Conservation (phyloP, 768 basidiomycete species). For the Rhodosporidiobolus sp. region DNA sequence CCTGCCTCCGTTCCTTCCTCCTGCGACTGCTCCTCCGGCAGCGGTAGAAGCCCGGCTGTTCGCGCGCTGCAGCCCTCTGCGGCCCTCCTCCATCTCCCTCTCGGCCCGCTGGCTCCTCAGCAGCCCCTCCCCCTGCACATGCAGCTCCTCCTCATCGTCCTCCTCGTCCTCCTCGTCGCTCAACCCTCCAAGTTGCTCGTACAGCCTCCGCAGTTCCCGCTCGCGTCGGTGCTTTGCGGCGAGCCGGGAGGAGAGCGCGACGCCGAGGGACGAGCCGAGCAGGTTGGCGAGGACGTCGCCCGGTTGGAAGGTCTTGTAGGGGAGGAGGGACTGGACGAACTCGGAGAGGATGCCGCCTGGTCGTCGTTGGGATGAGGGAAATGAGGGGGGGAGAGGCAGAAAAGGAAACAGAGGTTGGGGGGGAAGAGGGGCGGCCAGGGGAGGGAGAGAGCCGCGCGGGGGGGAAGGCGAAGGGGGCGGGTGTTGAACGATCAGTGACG, state of each 20-base stretch:
- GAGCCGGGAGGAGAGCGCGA: slow-evolving; percentile 2
- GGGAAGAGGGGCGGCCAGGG: too few species aligned
- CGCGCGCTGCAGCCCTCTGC: neutral
- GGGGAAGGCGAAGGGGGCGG: too few species aligned
- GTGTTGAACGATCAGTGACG: too few species aligned
- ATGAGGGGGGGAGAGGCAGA: too few species aligned
- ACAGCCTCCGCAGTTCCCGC: slow-evolving; percentile 69
- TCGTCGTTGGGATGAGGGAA: too few species aligned
- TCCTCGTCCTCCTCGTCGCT: slow-evolving; percentile 67
- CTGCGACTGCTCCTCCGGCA: neutral
- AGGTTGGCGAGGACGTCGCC: slow-evolving; percentile 42
- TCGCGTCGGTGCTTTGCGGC: slow-evolving; percentile 1
- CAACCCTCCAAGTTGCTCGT: slow-evolving; percentile 82
- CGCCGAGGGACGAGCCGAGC: slow-evolving; percentile 27
- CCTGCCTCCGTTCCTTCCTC: neutral
- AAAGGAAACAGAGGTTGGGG: too few species aligned
- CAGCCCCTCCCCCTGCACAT: neutral
- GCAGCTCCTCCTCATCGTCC: slow-evolving; percentile 54
- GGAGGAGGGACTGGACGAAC: slow-evolving; percentile 40
- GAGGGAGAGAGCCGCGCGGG: too few species aligned
- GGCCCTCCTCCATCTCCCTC: slow-evolving; percentile 11
- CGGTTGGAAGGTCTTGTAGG: slow-evolving; percentile 43
- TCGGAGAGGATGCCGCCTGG: slow-evolving; percentile 38
- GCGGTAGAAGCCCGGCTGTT: neutral
- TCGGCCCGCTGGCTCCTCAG: neutral